phyloP scores from a whole-genome alignment of 2,329 filamentous ascomycete species.

The Nigrospora oryzae region DNA sequence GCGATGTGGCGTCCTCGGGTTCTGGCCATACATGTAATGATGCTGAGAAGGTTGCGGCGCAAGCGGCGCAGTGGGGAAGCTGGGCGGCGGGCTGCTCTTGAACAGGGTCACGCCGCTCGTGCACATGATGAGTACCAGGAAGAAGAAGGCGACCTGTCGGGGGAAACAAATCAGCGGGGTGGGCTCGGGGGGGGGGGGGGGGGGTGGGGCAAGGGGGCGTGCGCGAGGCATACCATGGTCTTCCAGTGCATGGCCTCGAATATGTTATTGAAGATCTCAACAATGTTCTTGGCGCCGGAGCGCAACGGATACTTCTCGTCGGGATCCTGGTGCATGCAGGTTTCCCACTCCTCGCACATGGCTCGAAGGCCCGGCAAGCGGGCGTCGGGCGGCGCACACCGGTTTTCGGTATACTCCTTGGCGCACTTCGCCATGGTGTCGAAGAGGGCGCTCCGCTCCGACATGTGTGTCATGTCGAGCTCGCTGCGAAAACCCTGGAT shows the following conservation, averaged over 20 bases:
- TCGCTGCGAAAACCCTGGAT: constrained; percentile 65
- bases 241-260: constrained; percentile 87
- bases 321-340: constrained; percentile 81
- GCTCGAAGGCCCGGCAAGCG: constrained; percentile 65
- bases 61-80: constrained; percentile 9
- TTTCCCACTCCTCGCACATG: constrained; percentile 72
- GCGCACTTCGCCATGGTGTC: constrained; percentile 67
- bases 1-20: constrained; percentile 15
- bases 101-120: constrained; percentile 20
- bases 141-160: constrained; percentile 13
- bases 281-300: constrained; percentile 79
- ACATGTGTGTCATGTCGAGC: constrained; percentile 62
- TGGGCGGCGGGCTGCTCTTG: constrained; percentile 13
- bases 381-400: constrained; percentile 54
- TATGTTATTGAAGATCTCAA: constrained; percentile 89
- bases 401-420: constrained; percentile 66
- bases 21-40: not conserved
- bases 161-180: constrained; percentile 6
- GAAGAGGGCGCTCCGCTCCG: constrained; percentile 41
- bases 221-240: constrained; percentile 43
- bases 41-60: constrained; percentile 9
- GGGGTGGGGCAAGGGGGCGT: no score
- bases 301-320: constrained; percentile 69
- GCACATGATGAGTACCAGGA: constrained; percentile 17
- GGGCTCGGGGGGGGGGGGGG: not conserved